phyloP scores from a whole-genome alignment of 805 yeast genomes.

The Schizosaccharomyces pombe region DNA sequence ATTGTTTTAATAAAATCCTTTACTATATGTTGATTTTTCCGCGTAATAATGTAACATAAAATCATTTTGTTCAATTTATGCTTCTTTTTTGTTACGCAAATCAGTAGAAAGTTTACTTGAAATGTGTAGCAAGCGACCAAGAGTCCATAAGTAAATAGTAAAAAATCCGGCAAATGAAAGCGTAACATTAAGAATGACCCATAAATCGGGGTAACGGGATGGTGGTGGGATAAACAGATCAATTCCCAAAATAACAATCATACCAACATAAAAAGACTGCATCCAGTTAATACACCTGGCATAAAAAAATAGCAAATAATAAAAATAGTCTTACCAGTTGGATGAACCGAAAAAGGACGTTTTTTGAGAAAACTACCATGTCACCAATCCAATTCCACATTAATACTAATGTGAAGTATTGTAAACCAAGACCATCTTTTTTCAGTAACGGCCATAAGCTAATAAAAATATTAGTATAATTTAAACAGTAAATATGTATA shows the following conservation, averaged over 20 bases:
- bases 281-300: background rate
- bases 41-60: background rate
- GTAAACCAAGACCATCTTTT: conserved; percentile 50
- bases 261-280: background rate
- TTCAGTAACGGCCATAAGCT: conserved; percentile 66
- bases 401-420: conserved; percentile 37
- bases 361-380: conserved; percentile 24
- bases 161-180: conserved; percentile 55
- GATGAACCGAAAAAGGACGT: conserved; percentile 30
- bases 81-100: background rate
- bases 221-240: conserved; percentile 22
- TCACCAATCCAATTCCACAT: conserved; percentile 62
- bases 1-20: background rate
- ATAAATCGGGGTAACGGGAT: conserved; percentile 47
- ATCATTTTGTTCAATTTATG: background rate
- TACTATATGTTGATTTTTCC: background rate
- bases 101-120: background rate
- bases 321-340: conserved; percentile 18
- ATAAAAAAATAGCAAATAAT: conserved; percentile 13
- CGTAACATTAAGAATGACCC: conserved; percentile 55
- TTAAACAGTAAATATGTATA: background rate
- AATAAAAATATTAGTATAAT: background rate
- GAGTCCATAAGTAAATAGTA: conserved; percentile 58
- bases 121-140: background rate
- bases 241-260: conserved; percentile 27